phyloP scores from a whole-genome alignment of 306 rosid genomes.

The Notholithocarpus densiflorus region DNA sequence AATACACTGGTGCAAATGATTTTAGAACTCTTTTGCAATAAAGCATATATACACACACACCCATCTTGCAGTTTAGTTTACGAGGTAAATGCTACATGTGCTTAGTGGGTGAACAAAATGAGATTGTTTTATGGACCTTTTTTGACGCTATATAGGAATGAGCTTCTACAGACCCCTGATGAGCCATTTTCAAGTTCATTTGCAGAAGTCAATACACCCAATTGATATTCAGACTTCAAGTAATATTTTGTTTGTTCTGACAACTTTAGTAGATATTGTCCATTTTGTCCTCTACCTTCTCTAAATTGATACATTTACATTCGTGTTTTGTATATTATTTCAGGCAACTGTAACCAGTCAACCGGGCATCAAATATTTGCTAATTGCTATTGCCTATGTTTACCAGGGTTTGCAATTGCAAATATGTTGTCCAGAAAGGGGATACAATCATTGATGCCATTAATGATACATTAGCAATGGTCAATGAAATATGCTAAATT shows the following conservation, averaged over 20 bases:
- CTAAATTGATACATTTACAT: background rate
- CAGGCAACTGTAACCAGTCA: too few relatives aligned
- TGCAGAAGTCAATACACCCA: background rate
- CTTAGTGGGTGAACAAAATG: background rate
- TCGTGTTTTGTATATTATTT: background rate
- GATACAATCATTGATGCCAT: too few relatives aligned
- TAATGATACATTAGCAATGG: too few relatives aligned
- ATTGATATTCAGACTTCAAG: background rate
- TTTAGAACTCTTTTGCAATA: too few relatives aligned
- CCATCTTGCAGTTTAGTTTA: too few relatives aligned
- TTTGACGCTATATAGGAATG: background rate
- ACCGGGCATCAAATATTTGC: too few relatives aligned
- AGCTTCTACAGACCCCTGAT: background rate
- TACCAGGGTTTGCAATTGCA: too few relatives aligned
- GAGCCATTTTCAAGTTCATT: background rate
- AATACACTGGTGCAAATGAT: too few relatives aligned
- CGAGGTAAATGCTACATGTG: background rate
- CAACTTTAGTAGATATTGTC: background rate
- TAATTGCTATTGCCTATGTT: too few relatives aligned
- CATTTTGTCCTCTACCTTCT: background rate
- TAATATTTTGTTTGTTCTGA: background rate
- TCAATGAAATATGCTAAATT: too few relatives aligned
- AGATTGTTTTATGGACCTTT: background rate
- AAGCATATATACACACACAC: too few relatives aligned
- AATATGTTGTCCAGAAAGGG: too few relatives aligned